Conservation (phyloP, 2,329 filamentous ascomycete genomes). For the Trichoderma sp. region DNA sequence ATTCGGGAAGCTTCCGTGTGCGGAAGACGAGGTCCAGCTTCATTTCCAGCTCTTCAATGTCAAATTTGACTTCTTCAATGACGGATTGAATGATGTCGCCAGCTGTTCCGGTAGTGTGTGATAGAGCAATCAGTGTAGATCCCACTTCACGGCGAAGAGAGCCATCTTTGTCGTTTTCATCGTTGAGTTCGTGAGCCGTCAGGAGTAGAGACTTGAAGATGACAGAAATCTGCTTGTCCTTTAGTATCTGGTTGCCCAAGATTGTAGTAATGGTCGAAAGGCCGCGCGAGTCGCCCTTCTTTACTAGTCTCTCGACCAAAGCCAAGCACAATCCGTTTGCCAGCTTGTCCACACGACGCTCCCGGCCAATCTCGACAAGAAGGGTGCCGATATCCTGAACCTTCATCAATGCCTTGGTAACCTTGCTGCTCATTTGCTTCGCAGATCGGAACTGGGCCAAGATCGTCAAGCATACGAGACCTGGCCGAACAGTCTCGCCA, state of each 20-base stretch:
- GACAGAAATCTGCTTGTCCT: conserved; percentile 64
- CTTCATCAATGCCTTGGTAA: conserved; percentile 70
- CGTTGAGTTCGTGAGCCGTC: conserved; percentile 61
- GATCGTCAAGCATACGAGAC: conserved; percentile 78
- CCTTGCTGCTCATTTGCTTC: conserved; percentile 68
- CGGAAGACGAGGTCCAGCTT: conserved; percentile 73
- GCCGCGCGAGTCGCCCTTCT: conserved; percentile 60
- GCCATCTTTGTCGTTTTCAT: conserved; percentile 57
- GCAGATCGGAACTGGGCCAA: conserved; percentile 78
- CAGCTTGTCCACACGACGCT: conserved; percentile 71
- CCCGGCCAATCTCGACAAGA: conserved; percentile 64
- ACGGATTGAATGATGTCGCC: conserved; percentile 69
- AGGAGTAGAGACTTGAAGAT: conserved; percentile 68
- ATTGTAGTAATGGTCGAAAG: conserved; percentile 65
- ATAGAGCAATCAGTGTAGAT: conserved; percentile 67
- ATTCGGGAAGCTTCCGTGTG: conserved; percentile 54
- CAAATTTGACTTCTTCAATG: conserved; percentile 68
- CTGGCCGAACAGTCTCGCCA: conserved; percentile 70
- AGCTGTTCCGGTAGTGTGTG: conserved; percentile 60
- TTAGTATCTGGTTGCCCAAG: conserved; percentile 62
- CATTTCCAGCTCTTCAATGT: conserved; percentile 75
- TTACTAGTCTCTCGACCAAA: conserved; percentile 63
- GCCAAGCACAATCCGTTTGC: conserved; percentile 72
- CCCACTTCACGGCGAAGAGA: conserved; percentile 66
- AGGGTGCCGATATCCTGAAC: conserved; percentile 62